These are phyloP conservation scores for Veloporphyrellus conicus DNA, from an alignment of 1,284 basidiomycete species.

Conservation along the genomic window DNA sequence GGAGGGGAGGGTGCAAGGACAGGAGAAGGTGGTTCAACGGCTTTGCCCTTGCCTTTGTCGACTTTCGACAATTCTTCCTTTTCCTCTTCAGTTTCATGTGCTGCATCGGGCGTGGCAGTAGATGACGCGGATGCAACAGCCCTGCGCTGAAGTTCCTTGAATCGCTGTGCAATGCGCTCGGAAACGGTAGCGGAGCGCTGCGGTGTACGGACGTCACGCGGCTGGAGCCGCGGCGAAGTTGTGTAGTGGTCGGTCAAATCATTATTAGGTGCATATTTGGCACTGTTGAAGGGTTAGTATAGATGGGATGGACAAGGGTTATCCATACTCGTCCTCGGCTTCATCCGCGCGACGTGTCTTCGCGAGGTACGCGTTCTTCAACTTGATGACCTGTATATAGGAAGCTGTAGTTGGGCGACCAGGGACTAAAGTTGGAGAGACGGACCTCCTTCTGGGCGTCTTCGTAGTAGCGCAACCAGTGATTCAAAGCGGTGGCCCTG, in stretches of 20 bases:
- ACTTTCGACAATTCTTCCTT: slow-evolving; percentile 46
- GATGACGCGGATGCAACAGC: slow-evolving; percentile 36
- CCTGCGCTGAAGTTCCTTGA: slow-evolving; percentile 69
- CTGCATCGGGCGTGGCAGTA: slow-evolving; percentile 8
- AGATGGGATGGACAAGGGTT: slow-evolving; percentile 6
- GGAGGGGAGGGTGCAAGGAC: slow-evolving; percentile 57
- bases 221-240: slow-evolving; percentile 62
- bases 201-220: slow-evolving; percentile 52
- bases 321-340: slow-evolving; percentile 81
- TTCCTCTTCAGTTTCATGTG: slow-evolving; percentile 28
- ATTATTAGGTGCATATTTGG: slow-evolving; percentile 75
- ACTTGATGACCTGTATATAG: slow-evolving; percentile 48
- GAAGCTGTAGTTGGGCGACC: background rate
- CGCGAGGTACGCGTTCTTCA: slow-evolving; percentile 72
- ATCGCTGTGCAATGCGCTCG: slow-evolving; percentile 69
- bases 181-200: slow-evolving; percentile 66
- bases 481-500: slow-evolving; percentile 56
- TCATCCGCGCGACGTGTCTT: slow-evolving; percentile 83
- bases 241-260: slow-evolving; percentile 67
- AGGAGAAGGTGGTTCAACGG: slow-evolving; percentile 42
- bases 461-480: slow-evolving; percentile 71
- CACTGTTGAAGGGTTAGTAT: slow-evolving; percentile 42
- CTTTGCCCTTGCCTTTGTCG: slow-evolving; percentile 78
- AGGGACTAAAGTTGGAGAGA: background rate
- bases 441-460: slow-evolving; percentile 55